phyloP scores from a whole-genome alignment of 2,329 filamentous ascomycete genomes.

The Alternaria atra region DNA sequence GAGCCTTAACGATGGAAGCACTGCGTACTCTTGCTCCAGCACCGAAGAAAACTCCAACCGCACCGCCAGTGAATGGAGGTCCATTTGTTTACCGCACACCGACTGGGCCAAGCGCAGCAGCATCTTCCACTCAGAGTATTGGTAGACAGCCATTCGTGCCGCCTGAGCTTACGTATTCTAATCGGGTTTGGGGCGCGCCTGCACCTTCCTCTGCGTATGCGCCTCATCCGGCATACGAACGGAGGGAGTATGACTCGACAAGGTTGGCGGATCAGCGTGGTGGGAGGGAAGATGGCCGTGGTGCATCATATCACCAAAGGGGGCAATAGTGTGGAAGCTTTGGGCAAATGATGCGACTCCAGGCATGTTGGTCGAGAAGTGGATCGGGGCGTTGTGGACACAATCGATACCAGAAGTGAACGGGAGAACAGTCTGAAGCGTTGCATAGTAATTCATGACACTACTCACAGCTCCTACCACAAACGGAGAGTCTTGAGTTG shows the following conservation, averaged over 20 bases:
- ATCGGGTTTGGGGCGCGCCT: background rate
- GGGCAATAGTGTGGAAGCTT: background rate
- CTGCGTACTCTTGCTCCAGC: background rate
- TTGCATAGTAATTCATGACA: background rate
- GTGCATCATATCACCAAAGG: background rate
- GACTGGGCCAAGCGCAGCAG: background rate
- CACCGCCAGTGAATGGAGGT: background rate
- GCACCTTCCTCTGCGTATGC: background rate
- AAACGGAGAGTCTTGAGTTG: too few species aligned
- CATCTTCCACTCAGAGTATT: too few species aligned
- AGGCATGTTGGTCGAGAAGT: too few species aligned
- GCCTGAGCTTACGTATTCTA: background rate
- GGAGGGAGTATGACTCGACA: background rate
- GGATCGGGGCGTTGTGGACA: background rate
- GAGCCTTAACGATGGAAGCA: background rate
- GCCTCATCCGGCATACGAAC: background rate
- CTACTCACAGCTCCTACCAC: background rate
- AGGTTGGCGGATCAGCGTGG: background rate
- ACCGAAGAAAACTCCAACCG: background rate
- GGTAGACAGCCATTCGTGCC: background rate
- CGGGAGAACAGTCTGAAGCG: background rate
- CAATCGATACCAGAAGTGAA: background rate
- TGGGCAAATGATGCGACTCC: background rate
- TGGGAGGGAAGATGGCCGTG: background rate
- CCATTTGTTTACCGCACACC: background rate